Evolutionary conservation across 768 basidiomycete genomes (phyloP).

Genomic region (Mycena epipterygia): DNA sequence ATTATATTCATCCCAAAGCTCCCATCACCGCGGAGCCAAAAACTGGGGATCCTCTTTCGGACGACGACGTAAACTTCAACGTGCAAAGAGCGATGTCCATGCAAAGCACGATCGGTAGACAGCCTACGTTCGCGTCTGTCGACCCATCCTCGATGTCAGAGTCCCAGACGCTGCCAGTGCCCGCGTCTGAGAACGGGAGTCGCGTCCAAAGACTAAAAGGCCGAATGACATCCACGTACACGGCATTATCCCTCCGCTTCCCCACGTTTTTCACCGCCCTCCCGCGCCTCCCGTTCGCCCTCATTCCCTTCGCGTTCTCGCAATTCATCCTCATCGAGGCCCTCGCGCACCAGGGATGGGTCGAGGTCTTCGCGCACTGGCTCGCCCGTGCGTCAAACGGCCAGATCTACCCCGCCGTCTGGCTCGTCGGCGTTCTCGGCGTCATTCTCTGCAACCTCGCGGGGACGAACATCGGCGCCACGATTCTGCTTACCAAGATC

Average conservation of each 20-base stretch:
- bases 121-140: conserved; percentile 59
- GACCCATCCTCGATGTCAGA: conserved; percentile 10
- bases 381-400: conserved; percentile 59
- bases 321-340: conserved; percentile 96
- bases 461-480: conserved; percentile 93
- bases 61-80: conserved; percentile 35
- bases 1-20: conserved; percentile 58
- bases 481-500: conserved; percentile 90
- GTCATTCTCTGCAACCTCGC: conserved; percentile 85
- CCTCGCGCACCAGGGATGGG: conserved; percentile 88
- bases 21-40: conserved; percentile 33
- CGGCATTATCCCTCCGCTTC: conserved; percentile 58
- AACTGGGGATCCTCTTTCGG: conserved; percentile 17
- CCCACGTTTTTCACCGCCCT: conserved; percentile 79
- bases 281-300: conserved; percentile 80
- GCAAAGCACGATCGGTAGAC: conserved; percentile 74
- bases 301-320: conserved; percentile 92
- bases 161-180: neutral
- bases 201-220: neutral
- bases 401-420: conserved; percentile 65
- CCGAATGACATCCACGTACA: conserved; percentile 16
- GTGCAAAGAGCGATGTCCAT: conserved; percentile 56
- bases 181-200: neutral
- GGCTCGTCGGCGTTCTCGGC: conserved; percentile 78
- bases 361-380: conserved; percentile 83